phyloP scores from a whole-genome alignment of 2,329 filamentous ascomycete genomes.

The Hypoxylon sp. region DNA sequence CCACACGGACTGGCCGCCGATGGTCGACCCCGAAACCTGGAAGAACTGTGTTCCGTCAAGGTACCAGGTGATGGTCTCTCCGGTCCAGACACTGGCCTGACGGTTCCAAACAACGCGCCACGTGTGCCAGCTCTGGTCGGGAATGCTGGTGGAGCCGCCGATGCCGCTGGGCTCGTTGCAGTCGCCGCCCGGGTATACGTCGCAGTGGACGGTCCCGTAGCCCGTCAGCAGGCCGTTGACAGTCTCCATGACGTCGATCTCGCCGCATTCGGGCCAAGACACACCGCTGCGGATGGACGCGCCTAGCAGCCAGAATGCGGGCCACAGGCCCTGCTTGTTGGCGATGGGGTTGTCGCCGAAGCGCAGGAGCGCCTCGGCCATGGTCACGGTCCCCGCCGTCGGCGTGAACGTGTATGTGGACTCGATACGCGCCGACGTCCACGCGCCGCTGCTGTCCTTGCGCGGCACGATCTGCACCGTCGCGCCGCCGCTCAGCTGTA shows the following conservation, averaged over 20 bases:
- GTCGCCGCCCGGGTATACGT: slow-evolving; percentile 56
- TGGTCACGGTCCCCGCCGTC: slow-evolving; percentile 54
- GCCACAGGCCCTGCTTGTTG: slow-evolving; percentile 64
- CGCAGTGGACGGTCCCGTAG: slow-evolving; percentile 63
- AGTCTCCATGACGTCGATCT: slow-evolving; percentile 64
- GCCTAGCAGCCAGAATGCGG: slow-evolving; percentile 66
- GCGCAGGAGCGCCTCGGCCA: slow-evolving; percentile 59
- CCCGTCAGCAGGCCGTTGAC: slow-evolving; percentile 60
- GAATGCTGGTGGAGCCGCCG: slow-evolving; percentile 52
- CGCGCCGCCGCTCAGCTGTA: slow-evolving; percentile 63
- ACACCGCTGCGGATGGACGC: slow-evolving; percentile 60
- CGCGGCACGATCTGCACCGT: slow-evolving; percentile 65
- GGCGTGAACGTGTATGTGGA: slow-evolving; percentile 60
- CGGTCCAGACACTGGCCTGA: slow-evolving; percentile 56
- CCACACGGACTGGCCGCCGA: slow-evolving; percentile 59
- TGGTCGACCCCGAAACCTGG: slow-evolving; percentile 56
- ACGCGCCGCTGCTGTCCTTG: slow-evolving; percentile 53
- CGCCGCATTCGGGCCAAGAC: slow-evolving; percentile 62
- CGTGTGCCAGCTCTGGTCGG: slow-evolving; percentile 61
- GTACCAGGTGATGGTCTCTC: slow-evolving; percentile 63
- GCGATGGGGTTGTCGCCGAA: slow-evolving; percentile 55
- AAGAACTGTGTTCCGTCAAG: slow-evolving; percentile 59
- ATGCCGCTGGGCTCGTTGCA: slow-evolving; percentile 62
- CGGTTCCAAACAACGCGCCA: slow-evolving; percentile 63
- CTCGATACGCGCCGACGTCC: slow-evolving; percentile 65